Base-by-base conservation (phyloP, 345 rosid genomes). In the Salix dunnii region DNA sequence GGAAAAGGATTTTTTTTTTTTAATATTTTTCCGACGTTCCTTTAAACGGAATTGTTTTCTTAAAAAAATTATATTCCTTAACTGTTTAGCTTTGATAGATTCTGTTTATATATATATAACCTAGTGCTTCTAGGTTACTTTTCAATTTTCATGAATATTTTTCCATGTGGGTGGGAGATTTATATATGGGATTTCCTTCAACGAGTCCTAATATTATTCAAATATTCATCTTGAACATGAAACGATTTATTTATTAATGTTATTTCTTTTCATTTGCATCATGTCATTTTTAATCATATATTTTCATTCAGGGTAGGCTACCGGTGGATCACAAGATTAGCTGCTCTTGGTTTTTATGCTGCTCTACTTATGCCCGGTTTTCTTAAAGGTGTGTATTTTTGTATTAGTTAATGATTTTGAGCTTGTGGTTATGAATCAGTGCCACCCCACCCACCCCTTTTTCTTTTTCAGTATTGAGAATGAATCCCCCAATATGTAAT, bases 221-320 rank as follows among this genome's bases (percentile, higher is more conserved):
- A 62, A 76, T 70, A 62, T 67, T 77, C 25, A 71, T 75, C 67
- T 67, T 67, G 46, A 81, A 72, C 73, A 73, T 76, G 71, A 68
- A 74, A 48, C 70, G 79, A 33, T 33, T 76, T 3, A 16, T 68
- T 38, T 74, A 14, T 25, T 62, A 17, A 9, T 67, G 25, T 8
- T 76, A 23, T 35, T 11, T 70, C 38, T 49, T 35, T 36, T 69
- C 36, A 48, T 28, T 33, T 42, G n/a, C 42, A 48, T 18, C 2
- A 72, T 77, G 66, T 51, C 78, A 73, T 51, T 68, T 77, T 71
- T 81, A 63, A 77, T 70, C 78, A 74, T 74, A 65, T 64, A 51
- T 77, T 25, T 77, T 81, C 31, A 8, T 77, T 77, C 84, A 81
- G 84, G 81, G 42, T 81, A 81, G 84, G 84, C 71, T 81, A 77